Evolutionary conservation across 2,329 filamentous ascomycete genomes (phyloP).

Genomic region (Aspergillus fructus): DNA sequence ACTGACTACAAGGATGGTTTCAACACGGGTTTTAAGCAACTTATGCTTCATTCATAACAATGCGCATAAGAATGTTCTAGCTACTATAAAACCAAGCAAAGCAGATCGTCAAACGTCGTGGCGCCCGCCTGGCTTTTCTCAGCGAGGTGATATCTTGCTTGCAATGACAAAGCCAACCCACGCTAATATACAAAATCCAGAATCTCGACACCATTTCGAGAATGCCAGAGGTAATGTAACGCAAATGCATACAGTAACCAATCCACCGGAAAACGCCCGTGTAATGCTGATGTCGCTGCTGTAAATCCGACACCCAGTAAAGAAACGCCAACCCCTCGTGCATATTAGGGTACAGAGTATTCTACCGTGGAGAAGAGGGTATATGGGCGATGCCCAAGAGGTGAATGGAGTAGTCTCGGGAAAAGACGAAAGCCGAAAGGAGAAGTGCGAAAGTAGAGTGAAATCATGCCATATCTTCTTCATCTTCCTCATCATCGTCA

Average conservation of each 20-base stretch:
- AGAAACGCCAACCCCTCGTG: conserved; percentile 22
- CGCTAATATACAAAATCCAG: conserved; percentile 40
- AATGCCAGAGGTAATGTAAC: conserved; percentile 28
- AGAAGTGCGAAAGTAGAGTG: conserved; percentile 21
- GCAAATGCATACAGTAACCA: conserved; percentile 27
- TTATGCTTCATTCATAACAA: conserved; percentile 10
- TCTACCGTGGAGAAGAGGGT: conserved; percentile 1
- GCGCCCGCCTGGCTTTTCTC: conserved; percentile 19
- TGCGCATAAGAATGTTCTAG: conserved; percentile 20
- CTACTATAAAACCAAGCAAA: conserved; percentile 19
- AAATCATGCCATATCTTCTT: conserved; percentile 49
- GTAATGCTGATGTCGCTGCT: conserved; percentile 25
- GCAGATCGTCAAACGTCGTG: conserved; percentile 21
- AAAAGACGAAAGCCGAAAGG: background rate
- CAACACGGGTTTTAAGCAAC: background rate
- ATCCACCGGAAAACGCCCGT: conserved; percentile 25
- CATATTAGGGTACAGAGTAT: conserved; percentile 10
- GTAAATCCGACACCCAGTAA: conserved; percentile 17
- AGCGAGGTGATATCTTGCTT: conserved; percentile 15
- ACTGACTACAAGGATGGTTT: background rate
- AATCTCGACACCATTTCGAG: conserved; percentile 21
- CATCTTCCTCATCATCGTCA: conserved; percentile 67
- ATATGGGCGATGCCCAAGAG: background rate
- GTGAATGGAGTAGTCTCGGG: background rate
- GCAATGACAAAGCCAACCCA: conserved; percentile 23